Conservation (phyloP, 2,329 filamentous ascomycete genomes). For the Aspergillus jensenii region DNA sequence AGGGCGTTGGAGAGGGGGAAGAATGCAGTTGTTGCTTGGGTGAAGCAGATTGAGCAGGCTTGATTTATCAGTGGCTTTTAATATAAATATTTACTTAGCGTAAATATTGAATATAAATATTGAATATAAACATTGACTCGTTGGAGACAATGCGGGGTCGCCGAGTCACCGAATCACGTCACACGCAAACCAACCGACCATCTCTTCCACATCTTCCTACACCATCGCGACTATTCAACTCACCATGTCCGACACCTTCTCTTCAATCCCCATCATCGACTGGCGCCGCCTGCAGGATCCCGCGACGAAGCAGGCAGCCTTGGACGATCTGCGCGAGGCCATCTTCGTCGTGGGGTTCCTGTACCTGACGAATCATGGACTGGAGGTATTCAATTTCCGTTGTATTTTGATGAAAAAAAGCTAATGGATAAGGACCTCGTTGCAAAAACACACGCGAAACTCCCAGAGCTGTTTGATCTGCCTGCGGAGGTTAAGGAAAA, state of each 20-base stretch:
- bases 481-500: constrained; percentile 26
- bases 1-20: constrained; percentile 50
- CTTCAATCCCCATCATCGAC: constrained; percentile 32
- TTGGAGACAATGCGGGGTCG: no score
- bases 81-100: no score
- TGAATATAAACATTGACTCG: no score
- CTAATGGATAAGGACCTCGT: constrained; percentile 21
- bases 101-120: no score
- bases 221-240: background rate
- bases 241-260: constrained; percentile 27
- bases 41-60: constrained; percentile 27
- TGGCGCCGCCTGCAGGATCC: constrained; percentile 26
- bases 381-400: constrained; percentile 24
- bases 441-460: constrained; percentile 19
- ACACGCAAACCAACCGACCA: no score
- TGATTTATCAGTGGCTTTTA: no score
- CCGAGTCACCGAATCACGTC: no score
- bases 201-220: background rate
- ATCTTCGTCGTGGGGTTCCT: constrained; percentile 38
- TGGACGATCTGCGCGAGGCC: constrained; percentile 29
- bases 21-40: constrained; percentile 49
- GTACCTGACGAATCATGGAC: constrained; percentile 35
- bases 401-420: background rate
- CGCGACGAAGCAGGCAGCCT: constrained; percentile 23
- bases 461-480: constrained; percentile 28